A percentile compares a stretch with the other conserved stretches of the same genome.
These are phyloP conservation scores for Candida sanyaensis DNA, from an alignment of 1,139 yeast species.

Conservation along the genomic window DNA sequence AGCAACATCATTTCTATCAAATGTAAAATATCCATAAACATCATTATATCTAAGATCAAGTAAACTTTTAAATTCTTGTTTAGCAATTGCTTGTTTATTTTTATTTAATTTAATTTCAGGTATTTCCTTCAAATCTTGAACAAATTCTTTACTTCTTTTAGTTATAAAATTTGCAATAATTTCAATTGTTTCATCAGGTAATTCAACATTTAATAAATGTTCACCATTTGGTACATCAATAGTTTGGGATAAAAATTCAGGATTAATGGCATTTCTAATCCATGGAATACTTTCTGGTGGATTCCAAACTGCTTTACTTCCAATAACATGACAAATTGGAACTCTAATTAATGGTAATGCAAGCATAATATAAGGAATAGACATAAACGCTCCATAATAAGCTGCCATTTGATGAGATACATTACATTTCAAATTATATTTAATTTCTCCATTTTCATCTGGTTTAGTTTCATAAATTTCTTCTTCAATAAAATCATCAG, in stretches of 20 bases:
- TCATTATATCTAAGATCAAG: slow-evolving; percentile 14
- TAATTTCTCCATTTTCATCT: slow-evolving; percentile 24
- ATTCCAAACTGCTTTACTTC: slow-evolving; percentile 55
- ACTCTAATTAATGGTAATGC: slow-evolving; percentile 36
- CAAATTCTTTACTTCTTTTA: slow-evolving; percentile 19
- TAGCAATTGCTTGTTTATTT: slow-evolving; percentile 22
- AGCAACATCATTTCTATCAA: background rate
- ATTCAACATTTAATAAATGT: slow-evolving; percentile 55
- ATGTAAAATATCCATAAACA: slow-evolving; percentile 12
- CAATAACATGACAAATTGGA: slow-evolving; percentile 53
- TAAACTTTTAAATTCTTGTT: slow-evolving; percentile 13
- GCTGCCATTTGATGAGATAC: slow-evolving; percentile 49
- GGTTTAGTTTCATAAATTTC: slow-evolving; percentile 35
- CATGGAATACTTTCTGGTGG: slow-evolving; percentile 40
- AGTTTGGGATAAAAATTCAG: slow-evolving; percentile 31
- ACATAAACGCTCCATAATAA: slow-evolving; percentile 43
- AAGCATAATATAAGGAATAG: slow-evolving; percentile 33
- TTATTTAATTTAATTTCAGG: slow-evolving; percentile 27
- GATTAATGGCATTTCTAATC: slow-evolving; percentile 31
- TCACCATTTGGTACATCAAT: slow-evolving; percentile 47
- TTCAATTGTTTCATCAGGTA: slow-evolving; percentile 48
- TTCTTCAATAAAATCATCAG: slow-evolving; percentile 42
- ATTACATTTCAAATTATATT: slow-evolving; percentile 37
- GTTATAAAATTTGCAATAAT: slow-evolving; percentile 19
- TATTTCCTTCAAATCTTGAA: slow-evolving; percentile 13